A percentile compares a stretch with the other conserved stretches of the same genome.
Conservation (phyloP, 192 early-diverging fungal species). For the Nowakowskiella sp. region DNA sequence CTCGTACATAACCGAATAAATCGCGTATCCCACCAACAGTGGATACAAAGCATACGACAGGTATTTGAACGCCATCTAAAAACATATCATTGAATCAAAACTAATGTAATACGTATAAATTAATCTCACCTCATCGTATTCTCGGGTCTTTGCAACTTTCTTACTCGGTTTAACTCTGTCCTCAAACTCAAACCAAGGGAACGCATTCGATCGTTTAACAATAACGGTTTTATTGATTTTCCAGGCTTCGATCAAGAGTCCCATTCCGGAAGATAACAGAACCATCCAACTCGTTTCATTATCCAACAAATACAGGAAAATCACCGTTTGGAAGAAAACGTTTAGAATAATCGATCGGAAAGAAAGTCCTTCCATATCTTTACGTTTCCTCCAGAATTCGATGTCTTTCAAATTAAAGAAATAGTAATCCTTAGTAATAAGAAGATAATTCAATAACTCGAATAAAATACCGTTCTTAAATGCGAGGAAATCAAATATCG, state of each 20-base stretch:
- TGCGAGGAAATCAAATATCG: conserved; percentile 82
- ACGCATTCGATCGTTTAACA: conserved; percentile 37
- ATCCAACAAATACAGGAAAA: conserved; percentile 80
- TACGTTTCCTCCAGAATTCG: conserved; percentile 78
- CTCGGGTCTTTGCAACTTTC: conserved; percentile 30
- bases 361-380: conserved; percentile 74
- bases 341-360: conserved; percentile 74
- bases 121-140: conserved; percentile 41
- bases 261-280: conserved; percentile 70
- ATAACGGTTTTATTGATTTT: conserved; percentile 83
- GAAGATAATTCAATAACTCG: conserved; percentile 5
- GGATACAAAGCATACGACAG: conserved; percentile 71
- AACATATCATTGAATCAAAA: too few relatives aligned
- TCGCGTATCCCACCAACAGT: conserved; percentile 64
- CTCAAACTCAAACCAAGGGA: conserved; percentile 44
- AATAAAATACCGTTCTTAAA: conserved; percentile 76
- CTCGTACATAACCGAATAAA: conserved; percentile 76
- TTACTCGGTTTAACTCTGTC: conserved; percentile 42
- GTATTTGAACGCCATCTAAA: conserved; percentile 73
- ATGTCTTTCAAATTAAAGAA: conserved; percentile 58
- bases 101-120: too few relatives aligned
- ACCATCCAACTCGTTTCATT: conserved; percentile 86
- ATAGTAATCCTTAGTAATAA: conserved; percentile 1
- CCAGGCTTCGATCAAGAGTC: conserved; percentile 80
- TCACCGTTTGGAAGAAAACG: conserved; percentile 74